A percentile compares a stretch with the other conserved stretches of the same genome.
phyloP scores from a whole-genome alignment of 129 eudicot species.

The Silybum marianum region DNA sequence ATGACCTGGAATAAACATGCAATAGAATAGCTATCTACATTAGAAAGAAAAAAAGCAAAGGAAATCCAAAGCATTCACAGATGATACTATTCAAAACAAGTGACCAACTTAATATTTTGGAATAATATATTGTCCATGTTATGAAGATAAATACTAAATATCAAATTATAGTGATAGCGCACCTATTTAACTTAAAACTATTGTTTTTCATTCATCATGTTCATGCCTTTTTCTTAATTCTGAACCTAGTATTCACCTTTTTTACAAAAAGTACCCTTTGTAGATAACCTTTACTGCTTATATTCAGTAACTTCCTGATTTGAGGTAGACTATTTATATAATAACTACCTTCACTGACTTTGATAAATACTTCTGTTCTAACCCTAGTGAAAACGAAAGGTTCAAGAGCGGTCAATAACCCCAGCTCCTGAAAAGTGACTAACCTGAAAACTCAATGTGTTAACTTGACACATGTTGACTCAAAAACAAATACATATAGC shows the following conservation, averaged over 20 bases:
- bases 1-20: constrained; percentile 57
- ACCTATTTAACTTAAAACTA: not conserved
- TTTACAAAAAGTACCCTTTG: not conserved
- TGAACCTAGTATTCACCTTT: too few relatives aligned
- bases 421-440: not conserved
- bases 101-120: constrained; percentile 8
- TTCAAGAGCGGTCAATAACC: constrained; percentile 1
- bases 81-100: not conserved
- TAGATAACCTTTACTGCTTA: not conserved
- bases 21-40: constrained; percentile 6
- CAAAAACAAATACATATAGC: constrained; percentile 1
- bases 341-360: not conserved
- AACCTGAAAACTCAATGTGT: not conserved
- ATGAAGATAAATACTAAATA: not conserved
- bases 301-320: not conserved
- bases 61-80: not conserved
- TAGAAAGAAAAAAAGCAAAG: not conserved
- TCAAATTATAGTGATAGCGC: not conserved
- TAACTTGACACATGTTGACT: not conserved
- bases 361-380: not conserved
- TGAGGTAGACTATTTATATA: constrained; percentile 1
- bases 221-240: not conserved
- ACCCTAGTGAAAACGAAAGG: constrained; percentile 7
- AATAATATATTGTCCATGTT: not conserved
- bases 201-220: not conserved